Conservation (phyloP, 177 flowering plant genomes). For the Vitis hybrid region DNA sequence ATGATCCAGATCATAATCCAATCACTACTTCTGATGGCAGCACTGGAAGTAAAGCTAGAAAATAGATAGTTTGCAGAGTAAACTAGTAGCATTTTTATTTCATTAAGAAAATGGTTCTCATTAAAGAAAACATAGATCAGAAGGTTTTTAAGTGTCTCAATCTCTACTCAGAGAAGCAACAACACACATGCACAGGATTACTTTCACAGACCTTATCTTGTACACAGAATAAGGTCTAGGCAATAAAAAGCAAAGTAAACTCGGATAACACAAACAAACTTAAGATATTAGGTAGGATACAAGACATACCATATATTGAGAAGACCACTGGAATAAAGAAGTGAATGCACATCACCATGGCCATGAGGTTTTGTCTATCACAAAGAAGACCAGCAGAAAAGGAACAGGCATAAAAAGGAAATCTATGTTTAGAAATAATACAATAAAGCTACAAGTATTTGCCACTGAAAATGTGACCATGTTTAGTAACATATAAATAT, state of each 20-base stretch:
- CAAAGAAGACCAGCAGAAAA: slow-evolving; percentile 7
- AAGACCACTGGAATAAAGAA: slow-evolving; percentile 88
- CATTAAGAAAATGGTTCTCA: background rate
- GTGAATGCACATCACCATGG: slow-evolving; percentile 98
- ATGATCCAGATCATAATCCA: background rate
- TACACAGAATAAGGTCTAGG: background rate
- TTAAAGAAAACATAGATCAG: background rate
- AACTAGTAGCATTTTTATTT: background rate
- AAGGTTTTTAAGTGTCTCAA: background rate
- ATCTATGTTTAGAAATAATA: background rate
- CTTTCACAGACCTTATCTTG: no score
- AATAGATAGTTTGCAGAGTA: background rate
- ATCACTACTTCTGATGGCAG: background rate
- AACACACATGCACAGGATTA: background rate
- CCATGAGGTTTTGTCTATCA: slow-evolving; percentile 98
- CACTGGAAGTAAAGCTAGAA: background rate
- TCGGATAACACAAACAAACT: background rate
- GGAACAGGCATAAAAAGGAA: slow-evolving; percentile 7
- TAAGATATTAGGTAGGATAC: background rate
- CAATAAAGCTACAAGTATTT: background rate
- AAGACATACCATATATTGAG: slow-evolving; percentile 68
- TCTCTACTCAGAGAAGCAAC: background rate
- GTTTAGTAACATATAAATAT: background rate
- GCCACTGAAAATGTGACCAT: background rate
- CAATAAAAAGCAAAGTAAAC: background rate